A percentile compares a stretch with the other conserved stretches of the same genome.
Evolutionary conservation across 2,329 filamentous ascomycete species (phyloP).

Genomic region (Xylaria sp.): DNA sequence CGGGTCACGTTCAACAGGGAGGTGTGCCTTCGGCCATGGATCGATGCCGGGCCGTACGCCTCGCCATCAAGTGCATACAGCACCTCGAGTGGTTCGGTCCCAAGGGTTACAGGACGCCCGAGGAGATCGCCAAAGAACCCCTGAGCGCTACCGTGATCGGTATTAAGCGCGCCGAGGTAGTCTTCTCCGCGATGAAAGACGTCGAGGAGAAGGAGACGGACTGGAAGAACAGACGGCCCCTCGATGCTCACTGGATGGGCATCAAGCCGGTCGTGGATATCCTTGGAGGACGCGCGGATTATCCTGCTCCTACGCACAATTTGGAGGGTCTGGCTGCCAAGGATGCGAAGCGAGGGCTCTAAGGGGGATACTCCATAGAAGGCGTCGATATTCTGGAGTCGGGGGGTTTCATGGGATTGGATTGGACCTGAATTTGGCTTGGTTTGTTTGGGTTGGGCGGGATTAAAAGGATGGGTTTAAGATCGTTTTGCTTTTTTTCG

Average conservation of each 20-base stretch:
- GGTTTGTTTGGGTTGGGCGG: constrained; percentile 13
- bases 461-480: constrained; percentile 5
- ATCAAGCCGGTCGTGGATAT: constrained; percentile 85
- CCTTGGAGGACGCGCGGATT: constrained; percentile 72
- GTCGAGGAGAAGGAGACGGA: constrained; percentile 88
- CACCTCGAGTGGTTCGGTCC: constrained; percentile 81
- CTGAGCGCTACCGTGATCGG: constrained; percentile 84
- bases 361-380: not conserved
- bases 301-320: constrained; percentile 55
- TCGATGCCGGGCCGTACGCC: constrained; percentile 85
- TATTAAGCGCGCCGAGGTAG: constrained; percentile 85
- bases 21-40: constrained; percentile 96
- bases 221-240: constrained; percentile 88
- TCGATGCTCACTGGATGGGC: constrained; percentile 81
- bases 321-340: constrained; percentile 62
- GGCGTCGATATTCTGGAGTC: constrained; percentile 21
- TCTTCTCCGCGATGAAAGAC: constrained; percentile 81
- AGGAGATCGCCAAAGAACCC: constrained; percentile 74
- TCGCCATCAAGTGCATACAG: constrained; percentile 93
- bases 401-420: constrained; percentile 6
- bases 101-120: constrained; percentile 58
- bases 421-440: too few relatives aligned
- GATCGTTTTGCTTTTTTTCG: not conserved
- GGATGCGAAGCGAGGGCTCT: constrained; percentile 63
- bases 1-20: constrained; percentile 93